These are phyloP conservation scores for Pilobolus umbonatus DNA, from an alignment of 192 early-diverging fungal species.

Conservation along the genomic window DNA sequence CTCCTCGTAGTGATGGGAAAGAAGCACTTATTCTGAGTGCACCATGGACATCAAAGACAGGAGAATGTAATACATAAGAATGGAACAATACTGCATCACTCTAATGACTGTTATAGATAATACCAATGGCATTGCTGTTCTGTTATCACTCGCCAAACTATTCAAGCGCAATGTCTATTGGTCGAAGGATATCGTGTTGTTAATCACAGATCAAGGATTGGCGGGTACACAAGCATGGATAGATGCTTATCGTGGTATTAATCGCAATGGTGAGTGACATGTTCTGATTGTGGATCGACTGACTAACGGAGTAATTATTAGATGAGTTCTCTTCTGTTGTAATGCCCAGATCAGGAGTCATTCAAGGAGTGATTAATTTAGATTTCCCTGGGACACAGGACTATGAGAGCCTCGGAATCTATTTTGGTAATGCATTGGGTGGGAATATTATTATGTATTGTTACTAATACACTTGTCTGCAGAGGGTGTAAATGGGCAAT, in stretches of 20 bases:
- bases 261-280: slow-evolving; percentile 13
- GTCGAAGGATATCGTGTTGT: slow-evolving; percentile 89
- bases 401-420: slow-evolving; percentile 64
- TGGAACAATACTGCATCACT: neutral
- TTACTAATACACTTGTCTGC: neutral
- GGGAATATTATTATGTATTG: neutral
- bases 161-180: slow-evolving; percentile 73
- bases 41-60: slow-evolving; percentile 66
- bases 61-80: slow-evolving; percentile 35
- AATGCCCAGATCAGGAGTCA: slow-evolving; percentile 65
- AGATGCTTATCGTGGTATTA: slow-evolving; percentile 79
- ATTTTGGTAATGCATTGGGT: slow-evolving; percentile 49
- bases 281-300: neutral
- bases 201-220: slow-evolving; percentile 75
- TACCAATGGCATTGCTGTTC: slow-evolving; percentile 39
- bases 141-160: slow-evolving; percentile 47
- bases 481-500: slow-evolving; percentile 87
- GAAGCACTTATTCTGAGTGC: slow-evolving; percentile 85
- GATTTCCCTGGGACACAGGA: slow-evolving; percentile 72
- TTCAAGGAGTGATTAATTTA: slow-evolving; percentile 82
- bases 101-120: slow-evolving; percentile 32
- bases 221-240: slow-evolving; percentile 83
- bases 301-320: slow-evolving; percentile 17
- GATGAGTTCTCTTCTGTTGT: slow-evolving; percentile 24
- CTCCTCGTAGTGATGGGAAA: slow-evolving; percentile 81